A percentile compares a stretch with the other conserved stretches of the same genome.
Evolutionary conservation across 495 filamentous ascomycete species (phyloP).

Genomic region (Penicillium chermesinum): DNA sequence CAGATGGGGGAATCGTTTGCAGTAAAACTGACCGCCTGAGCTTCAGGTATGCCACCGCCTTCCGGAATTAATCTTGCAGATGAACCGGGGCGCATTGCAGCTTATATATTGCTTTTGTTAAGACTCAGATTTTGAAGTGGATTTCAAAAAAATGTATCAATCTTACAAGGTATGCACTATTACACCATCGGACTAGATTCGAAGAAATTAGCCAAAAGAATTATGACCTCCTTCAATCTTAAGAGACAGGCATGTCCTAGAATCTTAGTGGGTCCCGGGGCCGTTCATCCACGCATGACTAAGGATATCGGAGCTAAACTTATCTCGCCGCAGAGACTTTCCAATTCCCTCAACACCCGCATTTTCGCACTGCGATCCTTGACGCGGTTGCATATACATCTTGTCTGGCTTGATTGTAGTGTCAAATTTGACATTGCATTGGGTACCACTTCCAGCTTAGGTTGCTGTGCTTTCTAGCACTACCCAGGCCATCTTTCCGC

Average conservation of each 20-base stretch:
- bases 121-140: too few species aligned
- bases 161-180: too few species aligned
- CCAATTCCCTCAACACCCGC: slow-evolving; percentile 2
- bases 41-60: background rate
- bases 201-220: background rate
- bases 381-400: slow-evolving; percentile 11
- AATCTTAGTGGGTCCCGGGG: background rate
- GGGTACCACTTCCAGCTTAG: background rate
- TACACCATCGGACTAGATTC: too few species aligned
- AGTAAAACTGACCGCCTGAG: slow-evolving; percentile 24
- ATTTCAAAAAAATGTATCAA: too few species aligned
- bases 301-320: slow-evolving; percentile 9
- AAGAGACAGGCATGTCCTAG: too few species aligned
- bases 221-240: background rate
- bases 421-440: background rate
- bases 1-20: slow-evolving; percentile 9
- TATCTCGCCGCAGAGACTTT: slow-evolving; percentile 21
- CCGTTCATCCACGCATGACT: slow-evolving; percentile 1
- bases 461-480: background rate
- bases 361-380: slow-evolving; percentile 15
- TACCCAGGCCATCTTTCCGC: too few species aligned
- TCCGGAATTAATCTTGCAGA: background rate
- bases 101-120: too few species aligned
- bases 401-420: background rate
- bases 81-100: too few species aligned